Base-by-base conservation (phyloP, 371 early-diverging fungal genomes). In the Zopfochytrium polystomum region DNA sequence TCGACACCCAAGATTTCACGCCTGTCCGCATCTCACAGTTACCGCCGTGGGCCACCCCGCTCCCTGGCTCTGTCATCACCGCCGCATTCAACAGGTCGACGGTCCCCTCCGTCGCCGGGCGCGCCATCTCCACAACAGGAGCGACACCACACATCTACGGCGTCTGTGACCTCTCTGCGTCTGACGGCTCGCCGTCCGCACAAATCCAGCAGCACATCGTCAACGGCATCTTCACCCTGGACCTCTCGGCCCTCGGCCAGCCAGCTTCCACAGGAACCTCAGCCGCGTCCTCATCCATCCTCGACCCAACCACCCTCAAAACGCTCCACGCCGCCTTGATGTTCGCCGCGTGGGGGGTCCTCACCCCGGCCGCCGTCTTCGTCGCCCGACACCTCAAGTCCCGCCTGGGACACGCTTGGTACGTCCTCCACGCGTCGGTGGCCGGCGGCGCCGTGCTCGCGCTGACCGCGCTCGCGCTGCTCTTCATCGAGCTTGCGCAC, bases 341-440 rank as follows among this genome's bases (percentile, higher is more conserved):
- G 71, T 66, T 71, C 57, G 23, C 67, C 26, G 73, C 69, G 4
- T 76, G 76, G 76, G 55, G 53, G 18, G 52, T 71, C 9, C 11
- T 63, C 5, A 60, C 73, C 4, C 58, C 56, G 18, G 18, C 55
- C 18, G 70, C 66, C 7, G 72, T 78, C 30, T 66, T 69, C 35
- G 51, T 67, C 22, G 76, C 79, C 1, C 59, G 75, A 7, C 43
- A 49, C 42, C 15, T 60, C 26, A 43, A 35, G 13, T 13, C 9
- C 27, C 27, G 31, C 2, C 20, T 49, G 26, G 26, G 29, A 13
- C 22, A 47, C 22, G 26, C 43, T 2, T 57, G 57, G 57, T 57
- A 27, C 46, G 23, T 9, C 18, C 15, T 18, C 9, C 57, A 57
- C 47, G 50, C 33, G 33, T 47, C 25, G 49, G 9, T 58, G 3